Evolutionary conservation across 257 asterid species (phyloP).

Genomic region (Hygrophila difformis): DNA sequence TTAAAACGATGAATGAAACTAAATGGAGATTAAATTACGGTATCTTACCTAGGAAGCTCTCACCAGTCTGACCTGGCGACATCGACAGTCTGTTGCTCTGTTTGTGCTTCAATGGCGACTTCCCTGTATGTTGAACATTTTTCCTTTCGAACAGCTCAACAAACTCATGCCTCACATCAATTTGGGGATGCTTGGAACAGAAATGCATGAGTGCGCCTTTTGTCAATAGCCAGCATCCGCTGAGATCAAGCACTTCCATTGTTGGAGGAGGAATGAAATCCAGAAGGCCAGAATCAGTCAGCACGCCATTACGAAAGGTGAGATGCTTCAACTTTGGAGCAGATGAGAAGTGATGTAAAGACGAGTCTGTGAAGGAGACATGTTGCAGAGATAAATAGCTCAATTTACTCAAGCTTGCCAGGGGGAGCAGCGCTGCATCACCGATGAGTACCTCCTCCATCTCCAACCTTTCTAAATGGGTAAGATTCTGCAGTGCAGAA

Average conservation of each 20-base stretch:
- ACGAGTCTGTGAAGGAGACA: conserved; percentile 51
- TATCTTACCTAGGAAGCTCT: conserved; percentile 40
- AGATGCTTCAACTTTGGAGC: conserved; percentile 40
- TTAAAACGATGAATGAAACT: background rate
- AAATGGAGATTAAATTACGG: background rate
- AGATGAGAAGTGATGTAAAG: conserved; percentile 36
- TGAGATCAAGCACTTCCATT: conserved; percentile 61
- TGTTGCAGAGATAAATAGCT: conserved; percentile 46
- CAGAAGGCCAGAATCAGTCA: conserved; percentile 50
- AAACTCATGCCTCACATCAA: conserved; percentile 65
- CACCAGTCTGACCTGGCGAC: conserved; percentile 22
- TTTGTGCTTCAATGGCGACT: conserved; percentile 21
- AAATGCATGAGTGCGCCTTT: conserved; percentile 39
- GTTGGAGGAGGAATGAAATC: conserved; percentile 46
- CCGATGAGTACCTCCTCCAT: conserved; percentile 48
- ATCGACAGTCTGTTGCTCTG: conserved; percentile 23
- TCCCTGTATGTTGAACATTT: conserved; percentile 14
- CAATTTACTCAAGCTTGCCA: conserved; percentile 38
- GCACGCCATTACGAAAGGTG: conserved; percentile 49
- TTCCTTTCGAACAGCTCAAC: conserved; percentile 21
- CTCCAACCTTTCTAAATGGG: conserved; percentile 52
- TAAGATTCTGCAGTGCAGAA: conserved; percentile 39
- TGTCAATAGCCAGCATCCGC: conserved; percentile 89
- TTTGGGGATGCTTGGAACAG: conserved; percentile 40
- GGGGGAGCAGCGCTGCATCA: conserved; percentile 49